Evolutionary conservation across 1,284 basidiomycete species (phyloP), one percentile per base, ranked within the genome.

Genomic region (Tylopilus sp.): DNA sequence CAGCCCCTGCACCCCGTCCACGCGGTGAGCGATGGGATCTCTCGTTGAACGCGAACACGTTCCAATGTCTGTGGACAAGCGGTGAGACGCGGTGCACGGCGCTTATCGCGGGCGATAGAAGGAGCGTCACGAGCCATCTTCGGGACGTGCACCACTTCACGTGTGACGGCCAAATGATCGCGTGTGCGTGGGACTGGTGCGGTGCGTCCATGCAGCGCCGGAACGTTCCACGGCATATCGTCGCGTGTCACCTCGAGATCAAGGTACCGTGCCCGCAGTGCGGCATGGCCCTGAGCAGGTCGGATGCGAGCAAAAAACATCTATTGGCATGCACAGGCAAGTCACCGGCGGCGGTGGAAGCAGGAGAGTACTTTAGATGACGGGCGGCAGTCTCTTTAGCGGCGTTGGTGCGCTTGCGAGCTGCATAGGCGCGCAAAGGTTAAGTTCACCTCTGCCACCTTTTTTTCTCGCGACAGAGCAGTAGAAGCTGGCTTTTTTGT

Each of bases 231-330:
- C 56, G 66, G 1, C 66, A 67, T 31, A 61, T 67, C 11, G 31
- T 69, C 17, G 39, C 65, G 0, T 58, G 56, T 33, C 66, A 67
- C 19, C n/a, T 67, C 3, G 68, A 37, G 49, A 33, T 67, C 46
- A 71, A 61, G 43, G 56, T 58, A 37, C 4, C 31, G 10, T 67
- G 66, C 33, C 4, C 33, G 0, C 15, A 1, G 20, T 67, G 66
- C 35, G 58, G 56, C 1, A 22, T 71, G 28, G 19, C 32, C 9
- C 48, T 67, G 19, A 61, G 66, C 40, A 57, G 66, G 43, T 49
- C 52, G 24, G 68, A 69, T 37, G 68, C 68, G 33, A 48, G 29
- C 24, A 70, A 31, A 29, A 67, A 69, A 41, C 65, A 67, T 15
- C 46, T 15, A 7, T 32, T 29, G 26, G 51, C 54, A 9, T 66